phyloP scores from a whole-genome alignment of 2,329 filamentous ascomycete species.

The Huntiella savannae region DNA sequence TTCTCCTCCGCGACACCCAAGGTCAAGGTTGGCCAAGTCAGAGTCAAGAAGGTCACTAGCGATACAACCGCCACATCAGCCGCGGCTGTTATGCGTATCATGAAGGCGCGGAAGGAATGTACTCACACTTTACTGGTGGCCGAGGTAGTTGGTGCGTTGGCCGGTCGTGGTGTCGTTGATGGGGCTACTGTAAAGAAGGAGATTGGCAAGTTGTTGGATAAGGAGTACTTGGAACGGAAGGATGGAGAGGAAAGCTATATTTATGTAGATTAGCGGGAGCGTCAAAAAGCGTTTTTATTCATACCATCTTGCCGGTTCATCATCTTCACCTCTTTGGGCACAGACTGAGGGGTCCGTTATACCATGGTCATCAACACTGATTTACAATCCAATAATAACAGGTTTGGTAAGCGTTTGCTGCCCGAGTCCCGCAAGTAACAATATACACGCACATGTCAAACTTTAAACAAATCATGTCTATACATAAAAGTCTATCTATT shows the following conservation, averaged over 20 bases:
- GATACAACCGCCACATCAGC: not conserved
- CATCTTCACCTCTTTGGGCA: too few relatives aligned
- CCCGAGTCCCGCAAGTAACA: too few relatives aligned
- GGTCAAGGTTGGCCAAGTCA: slow-evolving; percentile 94
- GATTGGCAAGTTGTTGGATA: slow-evolving; percentile 89
- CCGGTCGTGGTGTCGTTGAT: slow-evolving; percentile 69
- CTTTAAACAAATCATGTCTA: not conserved
- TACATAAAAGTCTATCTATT: not conserved
- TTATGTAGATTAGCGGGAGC: slow-evolving; percentile 39
- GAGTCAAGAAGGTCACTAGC: slow-evolving; percentile 19
- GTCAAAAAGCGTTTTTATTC: too few relatives aligned
- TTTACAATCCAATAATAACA: too few relatives aligned
- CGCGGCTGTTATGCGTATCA: slow-evolving; percentile 86
- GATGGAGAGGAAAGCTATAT: slow-evolving; percentile 56
- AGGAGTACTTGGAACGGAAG: slow-evolving; percentile 76
- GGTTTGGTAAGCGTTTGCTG: too few relatives aligned
- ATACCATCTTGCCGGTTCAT: too few relatives aligned
- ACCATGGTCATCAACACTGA: too few relatives aligned
- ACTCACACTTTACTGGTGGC: slow-evolving; percentile 71
- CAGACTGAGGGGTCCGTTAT: too few relatives aligned
- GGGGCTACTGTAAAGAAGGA: slow-evolving; percentile 84
- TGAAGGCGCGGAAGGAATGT: slow-evolving; percentile 86
- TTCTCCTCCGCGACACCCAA: slow-evolving; percentile 72
- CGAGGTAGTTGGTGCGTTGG: slow-evolving; percentile 83
- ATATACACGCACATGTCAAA: too few relatives aligned